Conservation (phyloP, 108 stramenopile species). For the Skeletonema potamos region DNA sequence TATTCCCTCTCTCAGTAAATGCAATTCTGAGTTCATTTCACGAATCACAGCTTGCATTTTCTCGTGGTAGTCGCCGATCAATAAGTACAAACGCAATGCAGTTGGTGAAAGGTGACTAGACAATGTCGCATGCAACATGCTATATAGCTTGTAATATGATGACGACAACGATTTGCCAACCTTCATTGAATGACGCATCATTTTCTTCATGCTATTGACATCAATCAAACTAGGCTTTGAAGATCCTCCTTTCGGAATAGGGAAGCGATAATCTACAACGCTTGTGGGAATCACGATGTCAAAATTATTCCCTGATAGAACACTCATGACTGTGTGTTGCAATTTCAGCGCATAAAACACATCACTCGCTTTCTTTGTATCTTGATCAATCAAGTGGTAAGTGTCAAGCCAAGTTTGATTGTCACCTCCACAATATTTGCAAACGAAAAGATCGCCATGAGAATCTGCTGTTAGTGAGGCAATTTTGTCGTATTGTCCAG, state of each 20-base stretch:
- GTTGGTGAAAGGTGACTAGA: constrained; percentile 35
- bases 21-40: constrained; percentile 28
- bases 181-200: constrained; percentile 3
- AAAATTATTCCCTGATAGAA: not conserved
- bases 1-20: constrained; percentile 29
- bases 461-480: not conserved
- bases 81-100: constrained; percentile 24
- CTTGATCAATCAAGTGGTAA: not conserved
- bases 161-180: constrained; percentile 47
- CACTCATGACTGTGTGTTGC: not conserved
- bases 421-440: not conserved
- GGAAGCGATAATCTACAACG: constrained; percentile 11
- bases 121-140: constrained; percentile 26
- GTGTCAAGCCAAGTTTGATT: not conserved
- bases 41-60: constrained; percentile 19
- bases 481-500: not conserved
- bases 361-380: not conserved
- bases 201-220: constrained; percentile 6
- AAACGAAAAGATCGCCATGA: not conserved
- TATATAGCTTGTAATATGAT: constrained; percentile 30
- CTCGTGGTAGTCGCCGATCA: constrained; percentile 35
- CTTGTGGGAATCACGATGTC: constrained; percentile 11
- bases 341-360: not conserved
- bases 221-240: constrained; percentile 10
- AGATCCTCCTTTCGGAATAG: not conserved